Evolutionary conservation across 2,329 filamentous ascomycete genomes (phyloP).

Genomic region (Neofusicoccum cordaticola): DNA sequence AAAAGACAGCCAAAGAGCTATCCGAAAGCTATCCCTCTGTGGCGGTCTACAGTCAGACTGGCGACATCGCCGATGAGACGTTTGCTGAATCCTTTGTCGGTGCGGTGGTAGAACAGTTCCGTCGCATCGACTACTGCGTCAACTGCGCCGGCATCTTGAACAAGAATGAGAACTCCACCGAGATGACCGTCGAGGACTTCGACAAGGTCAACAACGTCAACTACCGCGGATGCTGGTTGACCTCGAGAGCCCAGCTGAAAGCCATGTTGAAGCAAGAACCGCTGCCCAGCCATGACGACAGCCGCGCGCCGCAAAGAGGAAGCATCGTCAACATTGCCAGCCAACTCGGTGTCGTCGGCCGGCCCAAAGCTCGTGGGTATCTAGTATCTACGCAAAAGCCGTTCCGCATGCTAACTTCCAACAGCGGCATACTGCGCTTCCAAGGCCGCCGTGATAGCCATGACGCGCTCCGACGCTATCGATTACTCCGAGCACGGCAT

Average conservation of each 20-base stretch:
- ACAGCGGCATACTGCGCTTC: constrained; percentile 56
- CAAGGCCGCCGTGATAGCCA: constrained; percentile 57
- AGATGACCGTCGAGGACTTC: constrained; percentile 50
- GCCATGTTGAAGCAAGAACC: constrained; percentile 53
- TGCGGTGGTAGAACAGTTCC: constrained; percentile 36
- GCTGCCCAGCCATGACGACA: constrained; percentile 48
- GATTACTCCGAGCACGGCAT: constrained; percentile 52
- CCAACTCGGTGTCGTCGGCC: constrained; percentile 47
- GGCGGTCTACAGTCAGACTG: constrained; percentile 35
- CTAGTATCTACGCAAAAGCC: background rate
- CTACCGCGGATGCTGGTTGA: constrained; percentile 58
- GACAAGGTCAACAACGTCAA: constrained; percentile 56
- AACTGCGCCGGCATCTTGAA: constrained; percentile 56
- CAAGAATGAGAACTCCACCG: constrained; percentile 41
- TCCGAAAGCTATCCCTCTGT: constrained; percentile 33
- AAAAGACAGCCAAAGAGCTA: constrained; percentile 36
- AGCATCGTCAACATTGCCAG: constrained; percentile 56
- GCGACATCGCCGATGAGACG: constrained; percentile 49
- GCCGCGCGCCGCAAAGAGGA: constrained; percentile 37
- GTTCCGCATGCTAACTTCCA: background rate
- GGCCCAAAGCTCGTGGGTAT: constrained; percentile 33
- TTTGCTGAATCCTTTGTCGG: constrained; percentile 43
- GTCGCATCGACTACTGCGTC: constrained; percentile 55
- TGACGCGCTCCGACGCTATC: constrained; percentile 57
- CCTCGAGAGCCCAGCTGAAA: constrained; percentile 51